Evolutionary conservation across 306 rosid genomes (phyloP).

Genomic region (Prunus davidiana): DNA sequence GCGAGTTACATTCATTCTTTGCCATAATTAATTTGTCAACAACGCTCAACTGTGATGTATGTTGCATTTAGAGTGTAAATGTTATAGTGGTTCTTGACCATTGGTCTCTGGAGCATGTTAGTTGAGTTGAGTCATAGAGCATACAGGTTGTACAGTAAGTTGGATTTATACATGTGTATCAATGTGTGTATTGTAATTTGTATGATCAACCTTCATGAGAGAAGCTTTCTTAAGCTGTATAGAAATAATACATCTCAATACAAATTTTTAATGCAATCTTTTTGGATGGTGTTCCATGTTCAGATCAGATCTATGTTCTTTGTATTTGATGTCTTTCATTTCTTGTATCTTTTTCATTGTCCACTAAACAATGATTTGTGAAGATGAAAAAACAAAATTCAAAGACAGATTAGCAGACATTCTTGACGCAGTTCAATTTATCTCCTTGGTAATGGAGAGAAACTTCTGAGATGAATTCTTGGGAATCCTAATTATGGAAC

Average conservation of each 20-base stretch:
- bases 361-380: background rate
- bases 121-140: background rate
- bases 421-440: too few species aligned
- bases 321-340: too few species aligned
- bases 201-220: conserved; percentile 3
- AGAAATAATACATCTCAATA: background rate
- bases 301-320: too few species aligned
- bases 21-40: background rate
- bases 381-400: background rate
- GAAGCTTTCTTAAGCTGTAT: background rate
- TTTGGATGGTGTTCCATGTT: background rate
- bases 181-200: conserved; percentile 3
- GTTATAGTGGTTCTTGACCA: conserved; percentile 2
- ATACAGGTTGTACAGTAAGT: background rate
- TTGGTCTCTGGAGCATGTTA: background rate
- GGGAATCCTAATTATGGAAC: too few species aligned
- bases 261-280: background rate
- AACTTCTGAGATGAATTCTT: too few species aligned
- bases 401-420: too few species aligned
- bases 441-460: too few species aligned
- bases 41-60: background rate
- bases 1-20: conserved; percentile 27
- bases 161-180: conserved; percentile 15
- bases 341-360: background rate
- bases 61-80: conserved; percentile 26